phyloP scores from a whole-genome alignment of 179 eudicot genomes.

The Monotropa hypopitys region DNA sequence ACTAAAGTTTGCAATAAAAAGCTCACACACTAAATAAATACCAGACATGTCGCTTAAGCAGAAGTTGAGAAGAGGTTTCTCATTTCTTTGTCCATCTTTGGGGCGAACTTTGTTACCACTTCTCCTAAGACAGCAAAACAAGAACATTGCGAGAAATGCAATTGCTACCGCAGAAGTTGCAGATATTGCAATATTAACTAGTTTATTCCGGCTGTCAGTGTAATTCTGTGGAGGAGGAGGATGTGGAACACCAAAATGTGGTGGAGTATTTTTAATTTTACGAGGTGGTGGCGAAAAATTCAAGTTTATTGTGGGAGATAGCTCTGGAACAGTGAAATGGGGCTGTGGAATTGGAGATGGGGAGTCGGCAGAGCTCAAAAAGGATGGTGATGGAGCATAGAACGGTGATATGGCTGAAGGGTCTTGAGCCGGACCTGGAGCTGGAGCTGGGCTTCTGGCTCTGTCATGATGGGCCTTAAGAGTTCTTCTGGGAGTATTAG shows the following conservation, averaged over 20 bases:
- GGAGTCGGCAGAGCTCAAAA: neutral
- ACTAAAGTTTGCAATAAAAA: neutral
- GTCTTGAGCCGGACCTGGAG: conserved; percentile 6
- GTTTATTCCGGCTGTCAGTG: conserved; percentile 13
- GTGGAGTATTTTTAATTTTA: conserved; percentile 9
- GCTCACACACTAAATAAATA: neutral
- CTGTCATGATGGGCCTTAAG: neutral
- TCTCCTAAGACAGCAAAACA: conserved; percentile 39
- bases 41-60: conserved; percentile 38
- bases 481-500: conserved; percentile 18
- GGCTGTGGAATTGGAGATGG: conserved; percentile 15
- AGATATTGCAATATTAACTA: conserved; percentile 32
- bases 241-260: conserved; percentile 12
- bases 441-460: conserved; percentile 5
- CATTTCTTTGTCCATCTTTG: conserved; percentile 39
- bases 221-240: conserved; percentile 8
- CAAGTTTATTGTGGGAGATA: neutral
- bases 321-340: conserved; percentile 8
- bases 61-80: conserved; percentile 71
- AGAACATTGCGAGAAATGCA: conserved; percentile 45
- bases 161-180: conserved; percentile 29
- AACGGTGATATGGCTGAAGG: neutral
- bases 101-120: conserved; percentile 12
- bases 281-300: neutral
- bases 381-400: conserved; percentile 15